These are phyloP conservation scores for Ziziphus jujuba DNA, from an alignment of 306 rosid species.

Conservation along the genomic window DNA sequence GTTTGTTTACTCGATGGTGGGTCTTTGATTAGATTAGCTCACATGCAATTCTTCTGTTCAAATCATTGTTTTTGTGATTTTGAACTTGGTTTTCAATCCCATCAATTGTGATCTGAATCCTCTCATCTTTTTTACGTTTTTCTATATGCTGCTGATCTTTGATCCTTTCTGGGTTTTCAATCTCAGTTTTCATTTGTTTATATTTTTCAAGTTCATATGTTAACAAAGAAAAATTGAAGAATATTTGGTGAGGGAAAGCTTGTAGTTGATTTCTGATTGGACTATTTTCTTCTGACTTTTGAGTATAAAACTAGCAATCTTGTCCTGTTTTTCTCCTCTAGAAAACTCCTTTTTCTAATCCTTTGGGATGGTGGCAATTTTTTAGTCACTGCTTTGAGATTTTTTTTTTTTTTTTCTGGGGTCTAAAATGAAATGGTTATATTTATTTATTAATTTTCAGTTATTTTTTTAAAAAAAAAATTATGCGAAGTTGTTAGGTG, in stretches of 20 bases:
- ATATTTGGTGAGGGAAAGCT: not conserved
- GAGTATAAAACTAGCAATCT: too few relatives aligned
- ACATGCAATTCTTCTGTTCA: not conserved
- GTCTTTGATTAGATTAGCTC: not conserved
- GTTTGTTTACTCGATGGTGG: too few relatives aligned
- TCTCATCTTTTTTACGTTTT: not conserved
- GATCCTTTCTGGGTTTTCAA: not conserved
- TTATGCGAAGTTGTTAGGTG: constrained; percentile 30
- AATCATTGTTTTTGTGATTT: not conserved
- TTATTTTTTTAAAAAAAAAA: too few relatives aligned
- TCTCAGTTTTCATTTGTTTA: too few relatives aligned
- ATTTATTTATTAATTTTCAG: too few relatives aligned
- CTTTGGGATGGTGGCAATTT: too few relatives aligned
- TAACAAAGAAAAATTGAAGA: too few relatives aligned
- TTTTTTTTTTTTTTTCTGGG: not conserved
- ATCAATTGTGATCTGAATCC: not conserved
- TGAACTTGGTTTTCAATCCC: not conserved
- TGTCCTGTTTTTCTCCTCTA: too few relatives aligned
- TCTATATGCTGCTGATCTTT: not conserved
- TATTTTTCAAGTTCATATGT: too few relatives aligned
- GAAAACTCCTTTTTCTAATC: not conserved
- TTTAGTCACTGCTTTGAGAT: constrained; percentile 3
- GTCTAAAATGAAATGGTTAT: too few relatives aligned
- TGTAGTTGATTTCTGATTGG: not conserved
- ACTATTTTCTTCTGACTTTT: too few relatives aligned